A percentile compares a stretch with the other conserved stretches of the same genome.
phyloP scores from a whole-genome alignment of 164 flowering plant genomes.

The Nymphaea thermarum region DNA sequence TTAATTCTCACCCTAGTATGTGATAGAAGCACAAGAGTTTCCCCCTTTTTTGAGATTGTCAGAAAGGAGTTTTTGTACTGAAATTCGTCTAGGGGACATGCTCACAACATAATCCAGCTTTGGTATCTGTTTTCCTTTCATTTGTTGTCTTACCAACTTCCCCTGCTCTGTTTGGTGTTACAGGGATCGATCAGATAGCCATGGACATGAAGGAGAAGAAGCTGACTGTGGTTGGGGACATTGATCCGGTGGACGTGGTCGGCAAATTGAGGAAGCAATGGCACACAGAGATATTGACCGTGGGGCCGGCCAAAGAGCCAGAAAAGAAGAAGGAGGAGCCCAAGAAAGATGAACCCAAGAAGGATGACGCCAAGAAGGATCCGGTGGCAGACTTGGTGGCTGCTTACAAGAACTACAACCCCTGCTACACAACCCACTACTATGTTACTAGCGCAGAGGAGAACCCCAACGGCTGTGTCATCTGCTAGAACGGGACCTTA shows the following conservation, averaged over 20 bases:
- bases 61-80: too few relatives aligned
- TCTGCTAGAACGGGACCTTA: constrained; percentile 21
- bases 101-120: too few relatives aligned
- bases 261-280: constrained; percentile 37
- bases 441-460: constrained; percentile 67
- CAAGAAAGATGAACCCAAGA: constrained; percentile 14
- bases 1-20: too few relatives aligned
- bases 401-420: constrained; percentile 49
- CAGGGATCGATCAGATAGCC: constrained; percentile 72
- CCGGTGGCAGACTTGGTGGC: constrained; percentile 32
- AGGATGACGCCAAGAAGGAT: constrained; percentile 20
- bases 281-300: constrained; percentile 37
- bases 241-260: constrained; percentile 57
- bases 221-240: constrained; percentile 57
- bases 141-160: too few relatives aligned
- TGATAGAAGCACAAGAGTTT: too few relatives aligned
- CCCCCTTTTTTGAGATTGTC: too few relatives aligned
- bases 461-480: constrained; percentile 74
- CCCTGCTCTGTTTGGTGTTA: background rate
- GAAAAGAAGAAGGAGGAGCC: constrained; percentile 31
- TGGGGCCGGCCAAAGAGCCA: constrained; percentile 41
- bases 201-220: constrained; percentile 74
- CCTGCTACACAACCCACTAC: constrained; percentile 38
- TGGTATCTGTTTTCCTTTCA: too few relatives aligned
- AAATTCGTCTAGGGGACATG: too few relatives aligned